These are phyloP conservation scores for Trichaptum fuscoviolaceum DNA, from an alignment of 768 basidiomycete genomes.

Conservation along the genomic window DNA sequence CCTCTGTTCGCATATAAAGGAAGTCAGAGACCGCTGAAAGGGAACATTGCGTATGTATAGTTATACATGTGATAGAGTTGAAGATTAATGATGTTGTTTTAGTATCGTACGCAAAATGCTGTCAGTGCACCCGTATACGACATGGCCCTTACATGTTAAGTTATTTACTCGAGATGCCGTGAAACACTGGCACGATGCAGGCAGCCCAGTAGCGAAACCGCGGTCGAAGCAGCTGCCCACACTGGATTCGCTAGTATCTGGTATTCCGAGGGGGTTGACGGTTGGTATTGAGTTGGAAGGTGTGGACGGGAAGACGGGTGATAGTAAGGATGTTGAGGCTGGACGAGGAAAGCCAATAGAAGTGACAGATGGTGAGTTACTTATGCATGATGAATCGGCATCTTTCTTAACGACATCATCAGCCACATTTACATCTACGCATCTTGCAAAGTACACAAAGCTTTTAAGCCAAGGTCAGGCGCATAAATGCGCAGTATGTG, in stretches of 20 bases:
- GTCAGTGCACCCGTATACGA: constrained; percentile 57
- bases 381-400: constrained; percentile 1
- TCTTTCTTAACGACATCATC: constrained; percentile 7
- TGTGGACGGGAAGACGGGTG: constrained; percentile 59
- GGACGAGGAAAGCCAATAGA: constrained; percentile 52
- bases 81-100: neutral
- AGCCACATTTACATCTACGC: constrained; percentile 36
- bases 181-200: constrained; percentile 43
- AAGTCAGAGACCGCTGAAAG: constrained; percentile 29
- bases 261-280: constrained; percentile 44
- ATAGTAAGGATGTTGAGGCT: constrained; percentile 41
- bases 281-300: constrained; percentile 56
- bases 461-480: constrained; percentile 31
- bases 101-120: constrained; percentile 65
- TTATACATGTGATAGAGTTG: constrained; percentile 6
- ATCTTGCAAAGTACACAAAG: constrained; percentile 43
- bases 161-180: constrained; percentile 64
- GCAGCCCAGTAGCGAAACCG: neutral
- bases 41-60: constrained; percentile 40
- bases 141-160: constrained; percentile 71
- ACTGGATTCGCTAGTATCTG: neutral
- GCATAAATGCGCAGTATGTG: constrained; percentile 46
- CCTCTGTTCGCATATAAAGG: constrained; percentile 29
- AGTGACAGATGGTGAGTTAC: constrained; percentile 48
- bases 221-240: constrained; percentile 24